Base-by-base conservation (phyloP, 2,329 filamentous ascomycete species). In the Neofusicoccum cordaticola region DNA sequence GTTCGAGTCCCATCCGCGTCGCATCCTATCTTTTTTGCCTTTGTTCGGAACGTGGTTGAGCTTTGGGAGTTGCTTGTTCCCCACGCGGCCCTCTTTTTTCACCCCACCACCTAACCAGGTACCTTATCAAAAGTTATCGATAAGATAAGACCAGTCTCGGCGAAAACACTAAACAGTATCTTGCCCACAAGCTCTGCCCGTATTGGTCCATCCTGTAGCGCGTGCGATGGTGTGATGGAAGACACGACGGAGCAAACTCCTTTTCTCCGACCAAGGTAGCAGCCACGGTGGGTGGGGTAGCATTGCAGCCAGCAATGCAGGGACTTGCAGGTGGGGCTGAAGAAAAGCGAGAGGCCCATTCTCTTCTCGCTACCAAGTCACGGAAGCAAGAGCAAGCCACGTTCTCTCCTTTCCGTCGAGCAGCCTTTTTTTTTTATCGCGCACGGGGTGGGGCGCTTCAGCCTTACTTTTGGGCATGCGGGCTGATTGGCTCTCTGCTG, bases 1-100 rank as follows among this genome's bases (percentile, higher is more conserved):
- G 62, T 64, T 64, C 62, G 62, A 64, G 62, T 64, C 62, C 52
- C 62, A 58, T 64, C 62, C 62, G 62, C 62, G 62, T 64, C 62
- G 62, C 1, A 31, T 22, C 1, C 2, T 31, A 4, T 15, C 15
- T 52, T 62, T 62, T 52, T 19, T 52, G 34, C n/a, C 7, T 2
- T 4, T 45, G 8, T 3, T 57, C 4, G 6, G 27, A 31, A 31
- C 27, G 9, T 34, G 4, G 19, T 45, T 45, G 44, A 9, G 2
- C 31, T 9, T 13, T 52, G 31, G 31, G 9, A 15, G 15, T 8
- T 13, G 3, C 3, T 15, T 45, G 0, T n/a, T n/a, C 42, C 13
- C 42, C 42, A 8, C 17, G 7, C 42, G 27, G 27, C 27, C 27
- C 27, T 31, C 22, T 31, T 31, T 31, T 31, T 7, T 31, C 27